phyloP scores from a whole-genome alignment of 129 eudicot species.

The Smallanthus sonchifolius region DNA sequence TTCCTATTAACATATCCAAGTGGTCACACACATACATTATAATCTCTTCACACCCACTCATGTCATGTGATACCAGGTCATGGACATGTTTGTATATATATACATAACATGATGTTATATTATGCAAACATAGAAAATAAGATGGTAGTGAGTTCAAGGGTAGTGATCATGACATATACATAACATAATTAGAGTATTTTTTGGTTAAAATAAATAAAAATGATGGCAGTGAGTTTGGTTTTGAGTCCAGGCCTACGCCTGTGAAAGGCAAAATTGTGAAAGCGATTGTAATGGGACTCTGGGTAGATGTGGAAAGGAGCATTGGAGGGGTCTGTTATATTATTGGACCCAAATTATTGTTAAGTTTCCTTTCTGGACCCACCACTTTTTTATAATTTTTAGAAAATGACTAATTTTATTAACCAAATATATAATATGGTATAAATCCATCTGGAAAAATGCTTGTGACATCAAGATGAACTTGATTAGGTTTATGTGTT shows the following conservation, averaged over 20 bases:
- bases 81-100: background rate
- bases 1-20: background rate
- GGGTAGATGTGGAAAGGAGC: slow-evolving; percentile 3
- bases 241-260: slow-evolving; percentile 22
- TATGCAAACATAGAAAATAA: background rate
- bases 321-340: background rate
- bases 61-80: background rate
- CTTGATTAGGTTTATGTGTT: no score
- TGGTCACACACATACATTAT: slow-evolving; percentile 7
- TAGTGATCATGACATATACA: background rate
- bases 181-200: background rate
- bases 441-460: no score
- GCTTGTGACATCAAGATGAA: no score
- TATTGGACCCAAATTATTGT: background rate
- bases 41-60: background rate
- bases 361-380: background rate
- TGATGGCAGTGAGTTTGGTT: slow-evolving; percentile 9
- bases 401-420: background rate
- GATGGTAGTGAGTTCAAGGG: background rate
- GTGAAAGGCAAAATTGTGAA: background rate
- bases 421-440: background rate
- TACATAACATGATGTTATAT: background rate
- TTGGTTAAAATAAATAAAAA: background rate
- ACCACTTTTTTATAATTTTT: background rate
- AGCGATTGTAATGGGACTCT: background rate